phyloP scores from a whole-genome alignment of 768 basidiomycete genomes.

The Tulasnella sp. region DNA sequence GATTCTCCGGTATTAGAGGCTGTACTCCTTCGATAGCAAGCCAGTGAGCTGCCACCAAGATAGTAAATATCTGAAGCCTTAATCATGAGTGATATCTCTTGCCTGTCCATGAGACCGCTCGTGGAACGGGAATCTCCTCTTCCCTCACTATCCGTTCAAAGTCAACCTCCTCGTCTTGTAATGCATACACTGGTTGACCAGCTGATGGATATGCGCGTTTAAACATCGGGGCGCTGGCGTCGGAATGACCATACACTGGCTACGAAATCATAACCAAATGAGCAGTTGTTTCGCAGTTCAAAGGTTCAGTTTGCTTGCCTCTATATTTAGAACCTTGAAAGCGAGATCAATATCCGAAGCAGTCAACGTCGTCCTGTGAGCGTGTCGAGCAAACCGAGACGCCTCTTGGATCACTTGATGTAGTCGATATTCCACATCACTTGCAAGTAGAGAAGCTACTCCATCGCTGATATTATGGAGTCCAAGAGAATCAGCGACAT shows the following conservation, averaged over 20 bases:
- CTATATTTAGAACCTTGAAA: constrained; percentile 86
- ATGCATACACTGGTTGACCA: constrained; percentile 68
- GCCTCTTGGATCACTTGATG: constrained; percentile 97
- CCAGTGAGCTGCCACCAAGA: constrained; percentile 65
- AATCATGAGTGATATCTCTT: too few relatives aligned
- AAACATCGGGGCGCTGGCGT: constrained; percentile 50
- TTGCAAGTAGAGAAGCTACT: constrained; percentile 75
- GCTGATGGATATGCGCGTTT: constrained; percentile 30
- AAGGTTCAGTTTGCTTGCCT: constrained; percentile 28
- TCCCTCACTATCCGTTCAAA: constrained; percentile 82
- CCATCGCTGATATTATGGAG: constrained; percentile 61
- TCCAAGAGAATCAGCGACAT: constrained; percentile 79
- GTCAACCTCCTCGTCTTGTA: constrained; percentile 96
- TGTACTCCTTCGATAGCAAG: constrained; percentile 96
- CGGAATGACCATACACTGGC: constrained; percentile 77
- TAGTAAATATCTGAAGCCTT: too few relatives aligned
- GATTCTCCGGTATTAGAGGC: constrained; percentile 91
- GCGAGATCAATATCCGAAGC: constrained; percentile 90
- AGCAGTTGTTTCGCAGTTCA: neutral
- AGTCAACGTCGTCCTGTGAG: constrained; percentile 75
- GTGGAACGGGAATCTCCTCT: constrained; percentile 69
- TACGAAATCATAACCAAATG: constrained; percentile 12
- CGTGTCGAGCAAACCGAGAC: constrained; percentile 91
- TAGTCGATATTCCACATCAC: constrained; percentile 92
- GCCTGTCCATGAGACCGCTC: constrained; percentile 64